Percentiles rank a stretch among this genome's conserved stretches.
Evolutionary conservation across 345 rosid genomes (phyloP).

Genomic region (Salix purpurea): DNA sequence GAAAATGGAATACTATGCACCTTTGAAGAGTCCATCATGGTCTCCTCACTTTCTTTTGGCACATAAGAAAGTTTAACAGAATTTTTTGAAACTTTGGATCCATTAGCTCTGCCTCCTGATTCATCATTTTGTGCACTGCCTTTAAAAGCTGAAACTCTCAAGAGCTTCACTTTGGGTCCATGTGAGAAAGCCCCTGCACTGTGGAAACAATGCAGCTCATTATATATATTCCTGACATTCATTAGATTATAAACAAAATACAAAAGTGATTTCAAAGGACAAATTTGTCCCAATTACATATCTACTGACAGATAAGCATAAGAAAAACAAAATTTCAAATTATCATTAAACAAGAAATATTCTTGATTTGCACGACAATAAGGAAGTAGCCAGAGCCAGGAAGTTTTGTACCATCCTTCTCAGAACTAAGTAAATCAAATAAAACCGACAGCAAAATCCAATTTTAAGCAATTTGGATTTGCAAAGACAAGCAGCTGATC

Average conservation of each 20-base stretch:
- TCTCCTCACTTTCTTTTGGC: constrained; percentile 58
- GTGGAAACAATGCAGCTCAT: constrained; percentile 36
- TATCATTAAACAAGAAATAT: not conserved
- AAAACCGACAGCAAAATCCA: not conserved
- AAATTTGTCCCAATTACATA: constrained; percentile 1
- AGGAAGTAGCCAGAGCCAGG: not conserved
- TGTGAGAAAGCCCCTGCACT: constrained; percentile 53
- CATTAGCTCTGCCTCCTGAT: constrained; percentile 45
- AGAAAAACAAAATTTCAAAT: not conserved
- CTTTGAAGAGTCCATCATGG: constrained; percentile 49
- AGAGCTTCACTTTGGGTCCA: constrained; percentile 47
- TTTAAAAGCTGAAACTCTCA: constrained; percentile 72
- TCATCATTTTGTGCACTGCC: constrained; percentile 59
- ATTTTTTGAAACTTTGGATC: constrained; percentile 47
- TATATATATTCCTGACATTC: constrained; percentile 13
- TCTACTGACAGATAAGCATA: not conserved
- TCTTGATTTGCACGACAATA: not conserved
- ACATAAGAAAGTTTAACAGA: constrained; percentile 66
- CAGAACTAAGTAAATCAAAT: not conserved
- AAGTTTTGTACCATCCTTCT: not conserved
- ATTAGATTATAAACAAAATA: not conserved
- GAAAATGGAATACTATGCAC: constrained; percentile 55
- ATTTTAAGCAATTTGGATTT: not conserved
- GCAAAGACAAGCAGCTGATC: not conserved
- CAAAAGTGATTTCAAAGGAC: not conserved